A percentile compares a stretch with the other conserved stretches of the same genome.
phyloP scores from a whole-genome alignment of 768 basidiomycete genomes.

The Tylopilus vinaceipallidus region DNA sequence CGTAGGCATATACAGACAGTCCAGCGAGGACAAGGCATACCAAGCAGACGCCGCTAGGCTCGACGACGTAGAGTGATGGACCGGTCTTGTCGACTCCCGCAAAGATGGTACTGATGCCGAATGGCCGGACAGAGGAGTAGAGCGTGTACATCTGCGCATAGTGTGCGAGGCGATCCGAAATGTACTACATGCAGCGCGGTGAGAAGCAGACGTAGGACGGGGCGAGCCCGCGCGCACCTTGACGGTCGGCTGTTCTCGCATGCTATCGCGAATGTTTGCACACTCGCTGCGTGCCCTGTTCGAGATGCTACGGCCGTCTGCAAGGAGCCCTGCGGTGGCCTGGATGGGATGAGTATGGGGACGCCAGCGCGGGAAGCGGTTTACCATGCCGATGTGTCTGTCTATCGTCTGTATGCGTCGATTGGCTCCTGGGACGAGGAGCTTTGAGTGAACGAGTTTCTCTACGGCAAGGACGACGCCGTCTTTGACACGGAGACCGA shows the following conservation, averaged over 20 bases:
- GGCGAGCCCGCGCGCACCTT: slow-evolving; percentile 51
- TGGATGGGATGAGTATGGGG: slow-evolving; percentile 29
- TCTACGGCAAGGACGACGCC: slow-evolving; percentile 96
- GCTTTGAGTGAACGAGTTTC: slow-evolving; percentile 94
- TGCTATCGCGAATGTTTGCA: slow-evolving; percentile 64
- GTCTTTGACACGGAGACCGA: slow-evolving; percentile 92
- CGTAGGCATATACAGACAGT: background rate
- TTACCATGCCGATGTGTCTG: slow-evolving; percentile 88
- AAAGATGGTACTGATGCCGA: slow-evolving; percentile 91
- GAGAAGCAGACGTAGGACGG: background rate
- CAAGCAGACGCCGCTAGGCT: slow-evolving; percentile 91
- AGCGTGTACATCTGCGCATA: slow-evolving; percentile 96
- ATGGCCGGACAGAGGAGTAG: slow-evolving; percentile 96
- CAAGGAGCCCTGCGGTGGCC: slow-evolving; percentile 92
- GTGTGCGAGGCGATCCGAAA: slow-evolving; percentile 78
- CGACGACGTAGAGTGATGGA: slow-evolving; percentile 84
- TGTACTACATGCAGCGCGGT: slow-evolving; percentile 38
- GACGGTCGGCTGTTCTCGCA: slow-evolving; percentile 71
- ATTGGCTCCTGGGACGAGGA: slow-evolving; percentile 90
- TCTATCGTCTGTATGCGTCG: slow-evolving; percentile 92
- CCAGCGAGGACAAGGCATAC: slow-evolving; percentile 42
- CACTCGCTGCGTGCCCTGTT: slow-evolving; percentile 86
- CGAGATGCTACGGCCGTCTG: slow-evolving; percentile 88
- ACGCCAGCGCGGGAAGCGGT: slow-evolving; percentile 11
- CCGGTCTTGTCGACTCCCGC: slow-evolving; percentile 87